Conservation (phyloP, 2,329 filamentous ascomycete species). For the Tolypocladium paradoxum region DNA sequence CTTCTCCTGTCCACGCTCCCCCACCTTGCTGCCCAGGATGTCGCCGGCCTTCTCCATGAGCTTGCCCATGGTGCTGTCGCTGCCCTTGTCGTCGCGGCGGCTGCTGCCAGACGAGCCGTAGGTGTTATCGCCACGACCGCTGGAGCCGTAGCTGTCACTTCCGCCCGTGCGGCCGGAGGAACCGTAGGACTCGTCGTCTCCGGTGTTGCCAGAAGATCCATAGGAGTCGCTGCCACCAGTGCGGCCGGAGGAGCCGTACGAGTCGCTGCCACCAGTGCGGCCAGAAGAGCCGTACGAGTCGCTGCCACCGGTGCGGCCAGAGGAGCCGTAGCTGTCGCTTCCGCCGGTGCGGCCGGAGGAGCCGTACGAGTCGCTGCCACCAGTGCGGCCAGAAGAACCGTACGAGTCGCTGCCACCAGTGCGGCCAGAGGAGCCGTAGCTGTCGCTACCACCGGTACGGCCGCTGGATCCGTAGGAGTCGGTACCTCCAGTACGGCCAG, state of each 20-base stretch:
- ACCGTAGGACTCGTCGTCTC: conserved; percentile 9
- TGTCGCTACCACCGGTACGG: conserved; percentile 2
- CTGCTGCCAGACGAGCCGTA: conserved; percentile 6
- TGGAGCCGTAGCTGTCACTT: neutral
- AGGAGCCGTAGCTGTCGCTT: conserved; percentile 10
- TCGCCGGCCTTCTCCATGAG: conserved; percentile 47
- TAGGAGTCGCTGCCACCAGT: conserved; percentile 9
- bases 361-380: conserved; percentile 8
- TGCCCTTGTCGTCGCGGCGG: too few relatives aligned
- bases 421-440: conserved; percentile 10
- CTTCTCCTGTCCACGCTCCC: conserved; percentile 39
- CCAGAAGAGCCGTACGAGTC: conserved; percentile 10
- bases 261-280: conserved; percentile 9
- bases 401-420: conserved; percentile 9
- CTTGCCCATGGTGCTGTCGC: conserved; percentile 34
- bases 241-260: conserved; percentile 13
- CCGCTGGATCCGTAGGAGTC: conserved; percentile 13
- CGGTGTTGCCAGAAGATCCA: conserved; percentile 9
- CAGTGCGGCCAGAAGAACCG: conserved; percentile 6
- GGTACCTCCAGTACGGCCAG: conserved; percentile 8
- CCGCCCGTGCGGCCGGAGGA: conserved; percentile 4
- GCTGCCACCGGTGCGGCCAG: conserved; percentile 10
- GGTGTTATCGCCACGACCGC: conserved; percentile 1
- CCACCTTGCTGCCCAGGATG: conserved; percentile 35
- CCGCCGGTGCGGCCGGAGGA: conserved; percentile 6